Conservation (phyloP, 78 protist genomes). For the Chrysochromulina tobinii region DNA sequence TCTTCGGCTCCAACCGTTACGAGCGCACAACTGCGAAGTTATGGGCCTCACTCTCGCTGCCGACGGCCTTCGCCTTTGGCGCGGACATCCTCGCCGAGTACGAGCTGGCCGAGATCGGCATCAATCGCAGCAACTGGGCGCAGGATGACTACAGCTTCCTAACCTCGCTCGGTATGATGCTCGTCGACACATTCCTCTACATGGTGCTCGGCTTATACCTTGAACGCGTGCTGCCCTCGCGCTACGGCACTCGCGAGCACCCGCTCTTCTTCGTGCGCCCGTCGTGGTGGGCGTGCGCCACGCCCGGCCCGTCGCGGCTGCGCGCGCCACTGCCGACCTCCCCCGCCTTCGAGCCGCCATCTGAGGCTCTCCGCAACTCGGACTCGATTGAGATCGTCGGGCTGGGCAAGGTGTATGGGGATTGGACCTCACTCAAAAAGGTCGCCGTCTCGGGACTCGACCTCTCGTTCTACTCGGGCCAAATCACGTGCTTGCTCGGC, state of each 20-base stretch:
- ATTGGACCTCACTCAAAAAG: not conserved
- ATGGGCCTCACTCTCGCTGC: not conserved
- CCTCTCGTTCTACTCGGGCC: not conserved
- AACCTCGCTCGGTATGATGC: not conserved
- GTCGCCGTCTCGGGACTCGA: not conserved
- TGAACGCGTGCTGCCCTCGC: not conserved
- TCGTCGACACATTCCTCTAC: not conserved
- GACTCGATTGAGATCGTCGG: not conserved
- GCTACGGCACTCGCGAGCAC: not conserved
- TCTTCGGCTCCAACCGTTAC: not conserved
- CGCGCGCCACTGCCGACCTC: not conserved
- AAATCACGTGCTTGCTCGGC: conserved; percentile 60
- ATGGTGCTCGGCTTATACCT: not conserved
- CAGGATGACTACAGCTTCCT: not conserved
- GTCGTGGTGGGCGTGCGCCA: not conserved
- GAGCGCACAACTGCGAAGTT: not conserved
- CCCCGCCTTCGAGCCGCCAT: not conserved
- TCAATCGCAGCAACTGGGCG: not conserved
- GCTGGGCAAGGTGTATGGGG: not conserved
- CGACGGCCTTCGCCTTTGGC: conserved; percentile 37
- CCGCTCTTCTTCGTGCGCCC: conserved; percentile 7
- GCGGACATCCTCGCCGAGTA: conserved; percentile 10
- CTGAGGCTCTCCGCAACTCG: not conserved
- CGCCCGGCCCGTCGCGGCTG: not conserved
- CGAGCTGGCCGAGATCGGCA: conserved; percentile 12